These are phyloP conservation scores for Suillus luteus DNA, from an alignment of 768 basidiomycete species.

Conservation along the genomic window DNA sequence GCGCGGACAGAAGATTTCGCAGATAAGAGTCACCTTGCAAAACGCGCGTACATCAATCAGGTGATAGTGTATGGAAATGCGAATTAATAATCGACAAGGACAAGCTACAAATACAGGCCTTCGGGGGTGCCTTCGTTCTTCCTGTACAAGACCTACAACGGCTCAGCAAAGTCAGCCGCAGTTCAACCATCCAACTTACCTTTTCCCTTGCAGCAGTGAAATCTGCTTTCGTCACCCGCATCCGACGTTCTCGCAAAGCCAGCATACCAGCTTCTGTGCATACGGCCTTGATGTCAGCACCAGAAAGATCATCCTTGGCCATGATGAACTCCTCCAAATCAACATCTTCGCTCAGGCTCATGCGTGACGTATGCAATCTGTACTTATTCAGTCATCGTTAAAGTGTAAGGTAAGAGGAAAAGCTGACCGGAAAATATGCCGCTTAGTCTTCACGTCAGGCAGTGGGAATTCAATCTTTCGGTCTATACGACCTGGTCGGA, in stretches of 20 bases:
- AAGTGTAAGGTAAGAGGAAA: neutral
- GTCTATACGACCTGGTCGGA: slow-evolving; percentile 97
- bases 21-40: neutral
- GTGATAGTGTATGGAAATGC: slow-evolving; percentile 4
- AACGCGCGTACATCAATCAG: neutral
- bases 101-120: slow-evolving; percentile 72
- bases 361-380: slow-evolving; percentile 90
- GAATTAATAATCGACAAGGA: neutral
- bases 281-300: slow-evolving; percentile 98
- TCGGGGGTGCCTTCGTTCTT: slow-evolving; percentile 98
- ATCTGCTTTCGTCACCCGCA: slow-evolving; percentile 91
- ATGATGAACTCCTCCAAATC: slow-evolving; percentile 95
- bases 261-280: slow-evolving; percentile 98
- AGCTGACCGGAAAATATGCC: slow-evolving; percentile 90
- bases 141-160: slow-evolving; percentile 75
- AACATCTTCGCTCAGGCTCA: slow-evolving; percentile 87
- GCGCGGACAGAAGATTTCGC: neutral
- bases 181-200: slow-evolving; percentile 44
- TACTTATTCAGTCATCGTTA: slow-evolving; percentile 14
- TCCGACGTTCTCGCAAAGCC: slow-evolving; percentile 90
- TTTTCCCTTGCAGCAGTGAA: slow-evolving; percentile 92
- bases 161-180: slow-evolving; percentile 12
- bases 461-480: slow-evolving; percentile 98
- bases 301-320: slow-evolving; percentile 94
- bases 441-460: slow-evolving; percentile 98